Base-by-base conservation (phyloP, 2,329 filamentous ascomycete species). In the Monosporascus sp. region DNA sequence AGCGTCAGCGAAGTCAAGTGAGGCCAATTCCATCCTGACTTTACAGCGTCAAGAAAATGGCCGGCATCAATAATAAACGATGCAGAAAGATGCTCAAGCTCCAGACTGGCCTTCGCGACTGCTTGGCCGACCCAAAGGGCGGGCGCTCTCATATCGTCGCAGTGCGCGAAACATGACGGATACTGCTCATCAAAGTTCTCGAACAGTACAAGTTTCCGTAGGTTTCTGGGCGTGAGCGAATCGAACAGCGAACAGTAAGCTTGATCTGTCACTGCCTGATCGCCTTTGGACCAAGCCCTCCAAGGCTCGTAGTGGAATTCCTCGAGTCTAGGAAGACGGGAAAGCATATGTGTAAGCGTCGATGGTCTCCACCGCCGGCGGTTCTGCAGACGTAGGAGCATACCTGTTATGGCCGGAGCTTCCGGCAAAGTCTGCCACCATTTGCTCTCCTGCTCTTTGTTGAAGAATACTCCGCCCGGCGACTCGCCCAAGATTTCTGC, bases 111-210 rank as follows among this genome's bases (percentile, higher is more conserved):
- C 20, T 57, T 52, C 47, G 65, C 68, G 58, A 67, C 56, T 52
- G 59, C 58, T 54, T 51, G 57, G 60, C 63, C 64, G 22, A 70
- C 51, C 38, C 22, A 59, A 31, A 57, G 54, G 46, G 51, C 55
- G 53, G 64, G 60, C 27, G 54, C 53, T 45, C 64, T 56, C 47
- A 64, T 51, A 55, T 52, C 51, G 39, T 54, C 53, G 51, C 48
- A 44, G 14, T 49, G 3, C 37, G 15, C 49, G 50, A 48, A 60
- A 37, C 24, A 55, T 59, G 51, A 42, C 50, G 63, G 51, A 55
- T 68, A 70, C 48, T 41, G 38, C 60, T 70, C 53, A 51, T 70
- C 62, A 55, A 68, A 67, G 54, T 70, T 71, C 59, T 70, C 64
- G 53, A 72, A 71, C 45, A 71, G 59, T 48, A 61, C 59, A 6